Evolutionary conservation across 2,329 filamentous ascomycete species (phyloP).

Genomic region (Beauveria pseudobassiana): DNA sequence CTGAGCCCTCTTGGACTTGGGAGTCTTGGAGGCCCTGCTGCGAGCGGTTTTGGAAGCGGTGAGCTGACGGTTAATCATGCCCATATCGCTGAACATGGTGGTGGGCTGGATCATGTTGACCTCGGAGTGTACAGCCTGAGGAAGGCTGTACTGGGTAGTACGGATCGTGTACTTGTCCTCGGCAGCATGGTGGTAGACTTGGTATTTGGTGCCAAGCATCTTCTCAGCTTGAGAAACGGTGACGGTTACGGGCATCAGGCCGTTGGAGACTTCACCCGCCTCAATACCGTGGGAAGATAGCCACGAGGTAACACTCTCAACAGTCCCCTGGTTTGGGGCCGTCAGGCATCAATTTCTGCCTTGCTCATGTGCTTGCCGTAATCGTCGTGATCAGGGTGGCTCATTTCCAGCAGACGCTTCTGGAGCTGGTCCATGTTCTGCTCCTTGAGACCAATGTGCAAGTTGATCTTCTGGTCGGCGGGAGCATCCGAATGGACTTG

Average conservation of each 20-base stretch:
- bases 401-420: constrained; percentile 6
- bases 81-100: constrained; percentile 11
- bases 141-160: constrained; percentile 10
- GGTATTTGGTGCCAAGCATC: constrained; percentile 9
- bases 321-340: constrained; percentile 1
- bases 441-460: constrained; percentile 12
- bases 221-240: constrained; percentile 8
- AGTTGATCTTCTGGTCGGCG: constrained; percentile 4
- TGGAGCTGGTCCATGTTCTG: constrained; percentile 11
- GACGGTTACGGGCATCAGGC: not conserved
- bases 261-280: constrained; percentile 4
- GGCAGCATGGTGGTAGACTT: constrained; percentile 4
- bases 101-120: constrained; percentile 13
- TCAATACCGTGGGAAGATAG: constrained; percentile 10
- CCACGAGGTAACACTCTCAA: constrained; percentile 4
- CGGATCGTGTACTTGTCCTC: constrained; percentile 6
- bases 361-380: constrained; percentile 13
- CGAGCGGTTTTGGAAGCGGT: not conserved
- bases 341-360: constrained; percentile 11
- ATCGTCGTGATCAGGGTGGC: constrained; percentile 4
- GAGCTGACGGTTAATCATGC: not conserved
- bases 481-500: constrained; percentile 7
- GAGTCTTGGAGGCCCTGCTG: not conserved
- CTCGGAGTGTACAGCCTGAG: not conserved
- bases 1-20: not conserved